phyloP scores from a whole-genome alignment of 441 rosid species.

The Adansonia madagascariensis region DNA sequence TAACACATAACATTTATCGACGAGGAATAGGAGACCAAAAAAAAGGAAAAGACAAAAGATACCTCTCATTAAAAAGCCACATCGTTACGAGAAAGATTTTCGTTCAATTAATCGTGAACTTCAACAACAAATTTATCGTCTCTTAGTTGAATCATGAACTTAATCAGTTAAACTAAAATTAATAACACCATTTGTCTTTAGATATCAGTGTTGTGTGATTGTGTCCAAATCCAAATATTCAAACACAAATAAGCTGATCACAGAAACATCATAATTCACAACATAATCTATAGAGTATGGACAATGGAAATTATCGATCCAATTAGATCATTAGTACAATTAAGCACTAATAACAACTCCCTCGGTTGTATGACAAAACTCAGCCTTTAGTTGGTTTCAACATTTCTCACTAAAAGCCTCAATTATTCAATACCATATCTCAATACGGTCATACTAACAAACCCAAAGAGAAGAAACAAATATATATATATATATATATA shows the following conservation, averaged over 20 bases:
- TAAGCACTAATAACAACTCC: not conserved
- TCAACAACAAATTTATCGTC: too few relatives aligned
- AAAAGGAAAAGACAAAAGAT: too few relatives aligned
- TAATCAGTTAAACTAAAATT: too few relatives aligned
- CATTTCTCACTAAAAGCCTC: not conserved
- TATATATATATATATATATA: too few relatives aligned
- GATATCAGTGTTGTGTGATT: not conserved
- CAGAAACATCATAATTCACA: not conserved
- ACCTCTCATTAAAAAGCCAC: too few relatives aligned
- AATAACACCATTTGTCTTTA: too few relatives aligned
- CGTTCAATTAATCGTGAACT: too few relatives aligned
- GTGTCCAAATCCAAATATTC: not conserved
- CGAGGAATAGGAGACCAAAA: not conserved
- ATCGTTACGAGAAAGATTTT: too few relatives aligned
- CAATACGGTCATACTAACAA: not conserved
- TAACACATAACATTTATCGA: not conserved
- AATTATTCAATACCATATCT: not conserved
- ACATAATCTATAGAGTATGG: not conserved
- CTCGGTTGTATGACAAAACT: slow-evolving; percentile 18
- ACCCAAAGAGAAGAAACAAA: not conserved
- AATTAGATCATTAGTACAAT: not conserved
- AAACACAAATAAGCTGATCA: not conserved
- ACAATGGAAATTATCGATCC: not conserved
- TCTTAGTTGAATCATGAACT: too few relatives aligned
- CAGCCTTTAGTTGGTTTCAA: not conserved